phyloP scores from a whole-genome alignment of 352 stramenopile genomes.

The Phytophthora hibernalis region DNA sequence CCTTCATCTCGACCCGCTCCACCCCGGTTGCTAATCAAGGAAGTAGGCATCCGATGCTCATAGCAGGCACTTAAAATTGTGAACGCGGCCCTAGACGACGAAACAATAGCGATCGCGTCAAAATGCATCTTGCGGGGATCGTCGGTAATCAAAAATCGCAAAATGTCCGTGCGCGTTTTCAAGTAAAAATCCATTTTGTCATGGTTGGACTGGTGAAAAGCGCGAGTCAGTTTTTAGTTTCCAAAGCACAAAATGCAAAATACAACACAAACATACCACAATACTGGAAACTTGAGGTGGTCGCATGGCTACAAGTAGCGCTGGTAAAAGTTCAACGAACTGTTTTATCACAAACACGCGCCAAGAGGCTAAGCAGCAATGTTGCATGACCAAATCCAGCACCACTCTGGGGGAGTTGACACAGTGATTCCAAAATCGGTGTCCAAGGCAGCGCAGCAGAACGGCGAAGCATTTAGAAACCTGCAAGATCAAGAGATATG shows the following conservation, averaged over 20 bases:
- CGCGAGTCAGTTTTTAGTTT: slow-evolving; percentile 5
- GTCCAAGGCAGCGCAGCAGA: slow-evolving; percentile 73
- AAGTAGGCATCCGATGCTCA: slow-evolving; percentile 53
- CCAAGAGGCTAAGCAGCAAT: slow-evolving; percentile 71
- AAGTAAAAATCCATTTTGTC: slow-evolving; percentile 71
- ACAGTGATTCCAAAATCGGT: slow-evolving; percentile 88
- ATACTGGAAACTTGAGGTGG: slow-evolving; percentile 60
- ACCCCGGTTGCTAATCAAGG: slow-evolving; percentile 14
- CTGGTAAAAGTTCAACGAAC: slow-evolving; percentile 76
- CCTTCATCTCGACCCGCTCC: slow-evolving; percentile 62
- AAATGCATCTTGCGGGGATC: slow-evolving; percentile 58
- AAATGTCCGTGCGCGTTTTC: slow-evolving; percentile 53
- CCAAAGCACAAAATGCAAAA: not conserved
- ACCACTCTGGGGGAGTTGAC: slow-evolving; percentile 73
- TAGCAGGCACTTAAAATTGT: slow-evolving; percentile 84
- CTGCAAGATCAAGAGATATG: slow-evolving; percentile 33
- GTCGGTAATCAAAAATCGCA: slow-evolving; percentile 68
- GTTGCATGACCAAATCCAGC: slow-evolving; percentile 72
- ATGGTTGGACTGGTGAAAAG: slow-evolving; percentile 46
- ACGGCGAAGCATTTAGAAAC: slow-evolving; percentile 85
- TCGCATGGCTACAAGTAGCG: slow-evolving; percentile 72
- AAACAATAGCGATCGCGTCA: slow-evolving; percentile 53
- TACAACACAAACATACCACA: slow-evolving; percentile 24
- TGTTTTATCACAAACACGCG: slow-evolving; percentile 84
- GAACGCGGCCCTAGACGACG: slow-evolving; percentile 64